Percentiles rank a stretch among this genome's conserved stretches.
These are phyloP conservation scores for Alternaria brassicicola DNA, from an alignment of 2,329 filamentous ascomycete genomes.

Conservation along the genomic window DNA sequence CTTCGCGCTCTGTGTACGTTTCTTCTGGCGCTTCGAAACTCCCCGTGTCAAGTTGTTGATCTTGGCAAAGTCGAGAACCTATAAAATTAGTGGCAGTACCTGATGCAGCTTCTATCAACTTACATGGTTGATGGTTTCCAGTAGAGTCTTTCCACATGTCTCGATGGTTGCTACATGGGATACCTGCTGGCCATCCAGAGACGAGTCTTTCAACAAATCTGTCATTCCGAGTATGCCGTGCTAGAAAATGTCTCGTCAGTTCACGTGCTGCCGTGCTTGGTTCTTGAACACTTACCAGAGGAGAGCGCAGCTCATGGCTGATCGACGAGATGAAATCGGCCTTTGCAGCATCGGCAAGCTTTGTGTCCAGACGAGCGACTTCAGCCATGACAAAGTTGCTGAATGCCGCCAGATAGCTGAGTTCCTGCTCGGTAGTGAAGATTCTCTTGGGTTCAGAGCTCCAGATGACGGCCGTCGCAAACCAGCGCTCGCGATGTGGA, in stretches of 20 bases:
- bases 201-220: constrained; percentile 43
- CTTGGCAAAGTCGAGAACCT: constrained; percentile 51
- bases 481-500: constrained; percentile 47
- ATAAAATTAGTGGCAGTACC: constrained; percentile 13
- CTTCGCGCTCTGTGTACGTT: constrained; percentile 37
- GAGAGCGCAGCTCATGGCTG: constrained; percentile 66
- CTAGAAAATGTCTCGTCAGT: background rate
- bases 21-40: constrained; percentile 38
- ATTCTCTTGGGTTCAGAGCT: constrained; percentile 46
- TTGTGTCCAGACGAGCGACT: constrained; percentile 47
- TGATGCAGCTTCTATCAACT: background rate
- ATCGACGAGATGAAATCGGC: constrained; percentile 65
- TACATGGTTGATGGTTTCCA: constrained; percentile 52
- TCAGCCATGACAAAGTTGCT: constrained; percentile 50
- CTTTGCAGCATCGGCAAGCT: constrained; percentile 55
- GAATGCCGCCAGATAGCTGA: constrained; percentile 48
- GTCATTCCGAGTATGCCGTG: constrained; percentile 63
- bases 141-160: constrained; percentile 48
- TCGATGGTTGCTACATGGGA: constrained; percentile 47
- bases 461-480: constrained; percentile 48
- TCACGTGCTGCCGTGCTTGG: background rate
- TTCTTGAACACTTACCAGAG: constrained; percentile 45
- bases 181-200: constrained; percentile 50
- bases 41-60: constrained; percentile 47
- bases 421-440: constrained; percentile 46